These are phyloP conservation scores for Stylosanthes scabra DNA, from an alignment of 331 rosid genomes.

Conservation along the genomic window DNA sequence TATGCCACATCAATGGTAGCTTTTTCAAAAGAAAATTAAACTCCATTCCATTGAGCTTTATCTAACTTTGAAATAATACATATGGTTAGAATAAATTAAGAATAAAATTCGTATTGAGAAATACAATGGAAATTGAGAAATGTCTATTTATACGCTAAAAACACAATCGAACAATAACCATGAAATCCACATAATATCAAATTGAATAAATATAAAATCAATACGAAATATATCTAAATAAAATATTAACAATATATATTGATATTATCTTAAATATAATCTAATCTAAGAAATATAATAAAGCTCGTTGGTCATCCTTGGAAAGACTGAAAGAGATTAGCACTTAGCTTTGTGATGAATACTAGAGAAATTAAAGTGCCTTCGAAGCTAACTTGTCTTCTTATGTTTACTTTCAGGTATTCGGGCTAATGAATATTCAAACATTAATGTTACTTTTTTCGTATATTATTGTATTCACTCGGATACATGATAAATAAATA, in stretches of 20 bases:
- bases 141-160: no score
- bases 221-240: no score
- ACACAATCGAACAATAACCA: no score
- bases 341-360: not conserved
- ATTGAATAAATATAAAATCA: no score
- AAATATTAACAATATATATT: no score
- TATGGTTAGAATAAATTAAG: no score
- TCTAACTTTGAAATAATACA: not conserved
- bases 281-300: no score
- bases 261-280: no score
- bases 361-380: not conserved
- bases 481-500: no score
- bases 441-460: not conserved
- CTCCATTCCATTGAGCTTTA: not conserved
- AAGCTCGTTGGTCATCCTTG: not conserved
- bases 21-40: not conserved
- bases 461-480: not conserved
- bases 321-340: not conserved
- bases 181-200: no score
- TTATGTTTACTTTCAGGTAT: conserved; percentile 16
- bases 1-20: not conserved
- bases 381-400: not conserved
- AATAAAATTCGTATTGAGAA: no score
- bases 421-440: not conserved
- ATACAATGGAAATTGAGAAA: no score